These are phyloP conservation scores for Wallacemonas rigidus DNA, from an alignment of 208 protist genomes.

Conservation along the genomic window DNA sequence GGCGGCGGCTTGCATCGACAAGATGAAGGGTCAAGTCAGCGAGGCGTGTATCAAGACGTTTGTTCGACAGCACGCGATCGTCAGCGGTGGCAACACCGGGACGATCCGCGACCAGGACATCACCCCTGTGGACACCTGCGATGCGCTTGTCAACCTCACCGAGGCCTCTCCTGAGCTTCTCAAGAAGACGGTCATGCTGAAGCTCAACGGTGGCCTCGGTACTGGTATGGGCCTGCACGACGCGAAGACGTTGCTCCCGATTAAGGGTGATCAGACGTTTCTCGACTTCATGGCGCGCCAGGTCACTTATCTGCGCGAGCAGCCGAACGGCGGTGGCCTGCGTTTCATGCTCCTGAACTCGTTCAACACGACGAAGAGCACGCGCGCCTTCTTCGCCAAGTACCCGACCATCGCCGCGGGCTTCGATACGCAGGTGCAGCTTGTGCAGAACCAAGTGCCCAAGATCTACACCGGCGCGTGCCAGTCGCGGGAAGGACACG, in stretches of 20 bases:
- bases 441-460: conserved; percentile 88
- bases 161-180: conserved; percentile 37
- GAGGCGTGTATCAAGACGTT: conserved; percentile 72
- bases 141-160: conserved; percentile 41
- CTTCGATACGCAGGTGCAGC: conserved; percentile 67
- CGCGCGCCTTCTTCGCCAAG: conserved; percentile 63
- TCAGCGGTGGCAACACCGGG: conserved; percentile 50
- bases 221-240: conserved; percentile 89
- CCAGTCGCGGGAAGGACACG: conserved; percentile 41
- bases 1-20: conserved; percentile 55
- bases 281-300: conserved; percentile 97
- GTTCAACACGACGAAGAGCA: conserved; percentile 97
- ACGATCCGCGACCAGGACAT: conserved; percentile 58
- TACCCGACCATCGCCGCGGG: conserved; percentile 47
- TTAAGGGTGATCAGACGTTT: conserved; percentile 95
- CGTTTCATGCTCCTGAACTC: conserved; percentile 99
- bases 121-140: conserved; percentile 41
- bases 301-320: conserved; percentile 89
- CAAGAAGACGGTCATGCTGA: conserved; percentile 94
- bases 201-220: conserved; percentile 97
- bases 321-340: conserved; percentile 67
- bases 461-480: conserved; percentile 55
- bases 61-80: conserved; percentile 50
- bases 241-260: conserved; percentile 93
- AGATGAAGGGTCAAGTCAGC: conserved; percentile 71